Evolutionary conservation across 805 yeast species (phyloP).

Genomic region (Cyberlindnera nakhonratchasimensis): DNA sequence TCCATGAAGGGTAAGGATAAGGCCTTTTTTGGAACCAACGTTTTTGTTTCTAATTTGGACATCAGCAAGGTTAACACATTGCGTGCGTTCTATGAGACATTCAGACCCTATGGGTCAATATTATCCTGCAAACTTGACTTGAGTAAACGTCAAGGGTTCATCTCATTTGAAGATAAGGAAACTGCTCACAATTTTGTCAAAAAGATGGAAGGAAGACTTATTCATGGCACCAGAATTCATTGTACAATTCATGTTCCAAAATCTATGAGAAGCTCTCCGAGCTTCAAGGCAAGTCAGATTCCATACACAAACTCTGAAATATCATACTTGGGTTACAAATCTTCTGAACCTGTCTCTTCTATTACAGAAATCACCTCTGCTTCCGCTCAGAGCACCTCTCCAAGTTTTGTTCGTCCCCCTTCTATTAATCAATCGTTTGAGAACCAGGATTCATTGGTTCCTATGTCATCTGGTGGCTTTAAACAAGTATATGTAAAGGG

Average conservation of each 20-base stretch:
- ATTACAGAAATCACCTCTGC: not conserved
- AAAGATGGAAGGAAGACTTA: constrained; percentile 27
- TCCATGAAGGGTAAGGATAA: constrained; percentile 45
- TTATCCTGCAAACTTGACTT: constrained; percentile 40
- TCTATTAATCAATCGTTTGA: too few species aligned
- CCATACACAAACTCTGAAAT: too few species aligned
- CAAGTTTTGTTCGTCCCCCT: not conserved
- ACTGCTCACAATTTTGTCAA: constrained; percentile 36
- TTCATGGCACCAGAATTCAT: constrained; percentile 31
- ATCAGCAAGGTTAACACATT: constrained; percentile 33
- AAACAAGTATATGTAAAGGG: constrained; percentile 45
- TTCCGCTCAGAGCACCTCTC: constrained; percentile 3
- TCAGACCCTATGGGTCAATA: constrained; percentile 44
- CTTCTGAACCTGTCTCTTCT: not conserved
- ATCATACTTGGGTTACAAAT: too few species aligned
- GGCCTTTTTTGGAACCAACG: constrained; percentile 43
- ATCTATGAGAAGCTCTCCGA: constrained; percentile 10
- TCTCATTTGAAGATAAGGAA: constrained; percentile 33
- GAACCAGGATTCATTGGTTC: not conserved
- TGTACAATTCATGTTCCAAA: constrained; percentile 41
- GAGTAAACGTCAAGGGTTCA: constrained; percentile 38
- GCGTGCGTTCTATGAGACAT: constrained; percentile 45
- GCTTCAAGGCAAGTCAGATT: not conserved
- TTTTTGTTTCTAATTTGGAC: constrained; percentile 44
- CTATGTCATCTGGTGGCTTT: constrained; percentile 5